Conservation (phyloP, 2,329 filamentous ascomycete genomes). For the Pyrenochaeta sp. region DNA sequence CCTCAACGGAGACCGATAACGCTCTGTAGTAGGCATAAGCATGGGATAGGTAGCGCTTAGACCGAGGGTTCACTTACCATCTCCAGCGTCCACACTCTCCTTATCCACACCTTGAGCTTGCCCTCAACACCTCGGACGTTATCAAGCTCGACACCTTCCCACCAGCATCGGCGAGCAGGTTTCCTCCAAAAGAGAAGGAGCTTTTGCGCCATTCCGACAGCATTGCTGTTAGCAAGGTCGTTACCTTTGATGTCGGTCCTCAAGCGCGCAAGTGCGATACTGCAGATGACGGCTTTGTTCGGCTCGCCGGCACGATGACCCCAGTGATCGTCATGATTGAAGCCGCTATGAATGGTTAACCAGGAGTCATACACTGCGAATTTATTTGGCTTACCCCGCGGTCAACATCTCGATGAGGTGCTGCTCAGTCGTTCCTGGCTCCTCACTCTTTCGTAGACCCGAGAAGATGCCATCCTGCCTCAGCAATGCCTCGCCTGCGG, state of each 20-base stretch:
- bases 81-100: conserved; percentile 97
- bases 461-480: conserved; percentile 96
- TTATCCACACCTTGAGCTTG: conserved; percentile 96
- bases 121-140: conserved; percentile 90
- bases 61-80: conserved; percentile 66
- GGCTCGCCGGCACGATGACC: conserved; percentile 97
- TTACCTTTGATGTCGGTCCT: conserved; percentile 88
- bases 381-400: conserved; percentile 74
- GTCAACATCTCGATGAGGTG: conserved; percentile 99
- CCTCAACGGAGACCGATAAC: conserved; percentile 80
- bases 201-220: conserved; percentile 98
- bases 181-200: conserved; percentile 97
- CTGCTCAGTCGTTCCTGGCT: conserved; percentile 94
- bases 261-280: conserved; percentile 88
- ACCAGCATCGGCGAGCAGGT: conserved; percentile 95
- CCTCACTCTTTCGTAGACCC: conserved; percentile 91
- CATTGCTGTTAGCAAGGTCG: conserved; percentile 74
- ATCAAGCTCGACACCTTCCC: conserved; percentile 94
- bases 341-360: conserved; percentile 70
- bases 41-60: background rate
- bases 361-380: background rate
- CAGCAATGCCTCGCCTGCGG: conserved; percentile 84
- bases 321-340: conserved; percentile 95
- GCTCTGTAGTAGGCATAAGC: conserved; percentile 61
- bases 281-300: conserved; percentile 98